Evolutionary conservation across 495 filamentous ascomycete genomes (phyloP).

Genomic region (Xylaria acuta): DNA sequence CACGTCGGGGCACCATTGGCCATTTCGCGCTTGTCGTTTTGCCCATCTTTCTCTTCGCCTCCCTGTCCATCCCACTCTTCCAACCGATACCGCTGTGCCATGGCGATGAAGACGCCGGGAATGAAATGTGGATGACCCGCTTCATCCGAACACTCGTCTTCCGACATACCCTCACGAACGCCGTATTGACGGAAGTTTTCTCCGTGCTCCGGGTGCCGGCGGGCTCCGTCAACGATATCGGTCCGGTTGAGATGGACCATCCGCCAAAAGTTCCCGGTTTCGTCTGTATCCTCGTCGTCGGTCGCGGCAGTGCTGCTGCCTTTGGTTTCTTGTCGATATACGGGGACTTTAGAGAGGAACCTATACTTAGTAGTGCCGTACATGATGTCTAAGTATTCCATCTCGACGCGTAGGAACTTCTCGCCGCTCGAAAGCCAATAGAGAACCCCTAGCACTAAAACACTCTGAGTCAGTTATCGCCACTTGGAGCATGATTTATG

Average conservation of each 20-base stretch:
- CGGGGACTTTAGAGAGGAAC: not conserved
- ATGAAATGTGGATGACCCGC: not conserved
- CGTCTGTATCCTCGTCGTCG: not conserved
- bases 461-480: not conserved
- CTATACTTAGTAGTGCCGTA: not conserved
- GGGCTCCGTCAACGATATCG: not conserved
- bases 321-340: not conserved
- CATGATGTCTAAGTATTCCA: not conserved
- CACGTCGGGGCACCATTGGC: not conserved
- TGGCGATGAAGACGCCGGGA: slow-evolving; percentile 16
- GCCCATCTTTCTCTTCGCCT: not conserved
- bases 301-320: not conserved
- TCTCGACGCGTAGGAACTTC: not conserved
- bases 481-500: not conserved
- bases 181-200: not conserved
- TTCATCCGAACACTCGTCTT: not conserved
- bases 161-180: not conserved
- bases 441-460: not conserved
- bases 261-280: not conserved
- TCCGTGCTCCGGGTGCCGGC: not conserved
- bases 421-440: not conserved
- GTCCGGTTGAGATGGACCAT: not conserved
- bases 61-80: not conserved
- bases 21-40: not conserved
- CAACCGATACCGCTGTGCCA: not conserved